These are phyloP conservation scores for Thermomucor indicae-seudaticae DNA, from an alignment of 371 early-diverging fungal genomes.

Conservation along the genomic window DNA sequence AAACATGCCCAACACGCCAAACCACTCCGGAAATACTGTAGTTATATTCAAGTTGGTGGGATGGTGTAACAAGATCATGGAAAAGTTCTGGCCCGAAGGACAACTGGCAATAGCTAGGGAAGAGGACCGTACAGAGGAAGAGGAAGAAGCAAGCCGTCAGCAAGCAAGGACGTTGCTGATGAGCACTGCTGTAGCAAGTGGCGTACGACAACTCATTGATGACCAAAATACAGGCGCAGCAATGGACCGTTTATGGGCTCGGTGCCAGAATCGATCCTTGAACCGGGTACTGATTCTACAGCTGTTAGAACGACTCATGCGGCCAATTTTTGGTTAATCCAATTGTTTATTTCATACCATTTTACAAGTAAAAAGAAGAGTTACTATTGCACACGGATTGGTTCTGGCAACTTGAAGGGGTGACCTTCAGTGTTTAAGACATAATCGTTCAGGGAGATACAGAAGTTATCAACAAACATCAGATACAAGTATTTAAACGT, in stretches of 20 bases:
- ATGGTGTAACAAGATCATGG: constrained; percentile 17
- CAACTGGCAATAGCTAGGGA: constrained; percentile 7
- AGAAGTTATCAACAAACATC: constrained; percentile 59
- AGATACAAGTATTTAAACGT: constrained; percentile 91
- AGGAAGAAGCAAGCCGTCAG: constrained; percentile 23
- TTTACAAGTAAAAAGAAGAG: too few relatives aligned
- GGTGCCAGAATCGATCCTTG: constrained; percentile 30
- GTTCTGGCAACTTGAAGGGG: constrained; percentile 46
- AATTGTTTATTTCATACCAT: too few relatives aligned
- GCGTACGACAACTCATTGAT: constrained; percentile 42
- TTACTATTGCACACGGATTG: too few relatives aligned
- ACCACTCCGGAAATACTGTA: too few relatives aligned
- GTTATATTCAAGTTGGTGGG: constrained; percentile 31
- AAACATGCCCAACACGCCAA: too few relatives aligned
- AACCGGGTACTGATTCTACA: constrained; percentile 43
- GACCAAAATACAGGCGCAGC: constrained; percentile 42
- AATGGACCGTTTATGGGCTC: constrained; percentile 44
- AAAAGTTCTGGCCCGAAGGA: constrained; percentile 39
- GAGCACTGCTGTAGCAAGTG: constrained; percentile 28
- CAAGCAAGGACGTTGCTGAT: constrained; percentile 30
- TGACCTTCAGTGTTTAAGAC: constrained; percentile 81
- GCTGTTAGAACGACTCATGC: constrained; percentile 35
- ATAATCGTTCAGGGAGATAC: constrained; percentile 69
- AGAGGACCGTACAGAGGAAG: constrained; percentile 20
- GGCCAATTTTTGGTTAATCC: constrained; percentile 40